Conservation (phyloP, 2,329 filamentous ascomycete species). For the Colletotrichum sp. region DNA sequence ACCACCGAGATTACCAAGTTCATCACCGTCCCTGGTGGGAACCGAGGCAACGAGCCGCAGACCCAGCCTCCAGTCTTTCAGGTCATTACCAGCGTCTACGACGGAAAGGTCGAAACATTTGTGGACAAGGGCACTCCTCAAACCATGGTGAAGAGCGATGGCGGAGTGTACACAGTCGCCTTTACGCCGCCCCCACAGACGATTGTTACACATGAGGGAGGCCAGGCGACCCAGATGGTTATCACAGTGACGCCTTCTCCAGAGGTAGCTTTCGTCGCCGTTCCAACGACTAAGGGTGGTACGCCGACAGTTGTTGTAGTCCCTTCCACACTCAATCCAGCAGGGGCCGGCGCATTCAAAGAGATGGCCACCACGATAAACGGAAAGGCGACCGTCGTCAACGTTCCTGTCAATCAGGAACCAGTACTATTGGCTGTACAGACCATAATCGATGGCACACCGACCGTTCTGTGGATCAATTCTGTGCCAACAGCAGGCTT, state of each 20-base stretch:
- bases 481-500: conserved; percentile 25
- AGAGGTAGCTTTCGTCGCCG: neutral
- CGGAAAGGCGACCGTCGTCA: neutral
- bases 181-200: conserved; percentile 1
- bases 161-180: conserved; percentile 9
- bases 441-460: conserved; percentile 20
- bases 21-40: conserved; percentile 18
- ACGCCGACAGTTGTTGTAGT: neutral
- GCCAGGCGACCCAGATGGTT: conserved; percentile 6
- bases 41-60: neutral
- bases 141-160: conserved; percentile 8
- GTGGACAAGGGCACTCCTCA: conserved; percentile 14
- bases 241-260: conserved; percentile 14
- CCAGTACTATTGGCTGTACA: neutral
- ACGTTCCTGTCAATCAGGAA: neutral
- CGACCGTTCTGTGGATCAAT: conserved; percentile 19
- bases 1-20: conserved; percentile 25
- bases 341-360: neutral
- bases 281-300: neutral
- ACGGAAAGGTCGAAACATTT: conserved; percentile 21
- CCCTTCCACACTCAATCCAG: neutral
- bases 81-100: conserved; percentile 25
- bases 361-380: neutral
- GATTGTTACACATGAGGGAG: neutral
- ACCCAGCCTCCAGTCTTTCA: conserved; percentile 22